Evolutionary conservation across 257 asterid genomes (phyloP).

Genomic region (Avicennia marina): DNA sequence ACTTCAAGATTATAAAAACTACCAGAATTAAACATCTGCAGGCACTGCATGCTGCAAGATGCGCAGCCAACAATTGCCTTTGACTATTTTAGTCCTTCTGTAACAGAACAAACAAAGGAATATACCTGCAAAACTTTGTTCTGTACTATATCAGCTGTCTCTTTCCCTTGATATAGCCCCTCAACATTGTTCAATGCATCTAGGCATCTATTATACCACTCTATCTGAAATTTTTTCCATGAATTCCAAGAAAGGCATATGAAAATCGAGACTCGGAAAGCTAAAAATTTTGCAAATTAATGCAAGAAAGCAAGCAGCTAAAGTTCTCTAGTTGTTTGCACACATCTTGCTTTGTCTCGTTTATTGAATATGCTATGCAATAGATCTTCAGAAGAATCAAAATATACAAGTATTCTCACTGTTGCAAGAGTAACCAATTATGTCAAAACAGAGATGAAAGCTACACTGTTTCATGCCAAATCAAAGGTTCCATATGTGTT

Average conservation of each 20-base stretch:
- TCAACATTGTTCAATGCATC: constrained; percentile 76
- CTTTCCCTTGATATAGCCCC: constrained; percentile 70
- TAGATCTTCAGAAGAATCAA: neutral
- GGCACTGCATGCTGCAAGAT: constrained; percentile 18
- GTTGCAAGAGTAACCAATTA: constrained; percentile 11
- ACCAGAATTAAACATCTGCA: constrained; percentile 3
- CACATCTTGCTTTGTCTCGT: constrained; percentile 8
- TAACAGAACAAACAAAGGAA: constrained; percentile 14
- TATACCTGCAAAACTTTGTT: constrained; percentile 92
- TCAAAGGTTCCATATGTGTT: constrained; percentile 1
- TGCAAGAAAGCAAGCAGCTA: constrained; percentile 13
- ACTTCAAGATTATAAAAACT: constrained; percentile 12
- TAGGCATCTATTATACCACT: constrained; percentile 64
- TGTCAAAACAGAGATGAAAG: constrained; percentile 18
- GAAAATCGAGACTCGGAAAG: constrained; percentile 16
- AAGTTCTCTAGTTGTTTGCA: constrained; percentile 4
- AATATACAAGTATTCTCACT: constrained; percentile 4
- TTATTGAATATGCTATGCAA: constrained; percentile 1
- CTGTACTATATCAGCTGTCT: constrained; percentile 61
- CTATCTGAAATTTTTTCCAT: constrained; percentile 47
- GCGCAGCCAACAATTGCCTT: constrained; percentile 10
- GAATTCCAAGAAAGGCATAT: constrained; percentile 11
- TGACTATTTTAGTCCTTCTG: neutral
- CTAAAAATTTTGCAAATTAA: neutral
- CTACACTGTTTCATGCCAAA: constrained; percentile 1